Percentiles rank a stretch among this genome's conserved stretches.
Conservation (phyloP, 2,329 filamentous ascomycete species). For the Teratosphaeria gauchensis region DNA sequence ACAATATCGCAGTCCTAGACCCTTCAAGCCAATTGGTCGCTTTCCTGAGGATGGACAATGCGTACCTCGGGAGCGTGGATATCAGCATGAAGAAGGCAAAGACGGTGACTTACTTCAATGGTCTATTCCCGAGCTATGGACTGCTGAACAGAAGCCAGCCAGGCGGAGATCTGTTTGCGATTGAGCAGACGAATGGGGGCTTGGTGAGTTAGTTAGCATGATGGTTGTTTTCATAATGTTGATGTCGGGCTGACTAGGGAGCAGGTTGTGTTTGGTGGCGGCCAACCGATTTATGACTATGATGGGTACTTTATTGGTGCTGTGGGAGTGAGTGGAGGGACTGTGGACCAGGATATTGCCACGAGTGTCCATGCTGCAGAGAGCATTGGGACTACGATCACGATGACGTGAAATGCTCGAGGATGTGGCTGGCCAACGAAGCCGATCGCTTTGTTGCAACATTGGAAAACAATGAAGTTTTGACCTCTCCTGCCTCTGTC, state of each 20-base stretch:
- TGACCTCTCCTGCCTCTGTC: too few species aligned
- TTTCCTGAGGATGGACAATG: slow-evolving; percentile 24
- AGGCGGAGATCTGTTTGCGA: slow-evolving; percentile 12
- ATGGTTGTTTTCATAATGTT: too few species aligned
- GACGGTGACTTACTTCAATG: slow-evolving; percentile 21
- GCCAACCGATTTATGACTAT: too few species aligned
- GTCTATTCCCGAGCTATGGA: slow-evolving; percentile 16
- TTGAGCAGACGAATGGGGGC: slow-evolving; percentile 20
- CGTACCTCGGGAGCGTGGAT: slow-evolving; percentile 19
- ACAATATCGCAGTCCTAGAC: slow-evolving; percentile 22
- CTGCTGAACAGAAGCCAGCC: slow-evolving; percentile 18
- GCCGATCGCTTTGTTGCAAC: too few species aligned
- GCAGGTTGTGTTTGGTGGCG: too few species aligned
- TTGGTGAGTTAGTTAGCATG: slow-evolving; percentile 5
- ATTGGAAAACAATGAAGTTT: too few species aligned
- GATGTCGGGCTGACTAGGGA: too few species aligned
- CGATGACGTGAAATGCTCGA: too few species aligned
- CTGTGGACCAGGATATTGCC: slow-evolving; percentile 13
- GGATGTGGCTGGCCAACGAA: too few species aligned
- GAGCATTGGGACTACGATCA: slow-evolving; percentile 8
- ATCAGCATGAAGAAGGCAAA: slow-evolving; percentile 23
- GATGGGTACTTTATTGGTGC: too few species aligned
- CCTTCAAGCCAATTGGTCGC: slow-evolving; percentile 19
- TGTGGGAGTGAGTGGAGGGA: too few species aligned
- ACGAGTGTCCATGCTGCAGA: slow-evolving; percentile 10